These are phyloP conservation scores for Brasenia schreberi DNA, from an alignment of 164 flowering plant genomes.

Conservation along the genomic window DNA sequence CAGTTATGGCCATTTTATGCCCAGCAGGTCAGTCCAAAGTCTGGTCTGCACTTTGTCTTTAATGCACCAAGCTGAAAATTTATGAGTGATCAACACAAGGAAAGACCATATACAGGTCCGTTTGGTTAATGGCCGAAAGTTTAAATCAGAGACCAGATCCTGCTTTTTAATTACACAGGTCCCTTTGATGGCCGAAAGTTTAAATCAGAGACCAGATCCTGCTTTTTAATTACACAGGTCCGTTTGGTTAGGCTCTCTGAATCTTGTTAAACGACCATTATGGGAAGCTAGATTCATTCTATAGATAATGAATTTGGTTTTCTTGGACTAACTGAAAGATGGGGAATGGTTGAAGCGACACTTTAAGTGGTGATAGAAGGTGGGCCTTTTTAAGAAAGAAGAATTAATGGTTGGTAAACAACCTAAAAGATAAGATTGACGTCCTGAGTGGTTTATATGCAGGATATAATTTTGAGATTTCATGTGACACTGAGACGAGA, in stretches of 20 bases:
- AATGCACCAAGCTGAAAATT: neutral
- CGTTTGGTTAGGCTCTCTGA: neutral
- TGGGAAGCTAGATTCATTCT: neutral
- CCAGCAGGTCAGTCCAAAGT: neutral
- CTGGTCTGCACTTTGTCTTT: neutral
- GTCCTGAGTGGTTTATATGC: neutral
- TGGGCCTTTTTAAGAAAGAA: neutral
- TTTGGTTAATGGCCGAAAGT: too few species aligned
- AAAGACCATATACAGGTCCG: too few species aligned
- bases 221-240: neutral
- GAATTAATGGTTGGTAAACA: neutral
- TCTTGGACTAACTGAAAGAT: neutral
- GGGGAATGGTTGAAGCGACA: neutral
- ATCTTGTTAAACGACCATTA: neutral
- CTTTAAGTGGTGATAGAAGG: neutral
- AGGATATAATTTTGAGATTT: neutral
- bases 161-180: neutral
- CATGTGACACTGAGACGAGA: neutral
- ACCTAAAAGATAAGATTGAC: too few species aligned
- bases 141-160: neutral
- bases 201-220: neutral
- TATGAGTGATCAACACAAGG: too few species aligned
- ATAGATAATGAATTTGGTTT: too few species aligned
- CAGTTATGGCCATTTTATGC: neutral
- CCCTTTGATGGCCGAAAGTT: too few species aligned